These are phyloP conservation scores for Picochlorum sp. DNA, from an alignment of 139 green algal genomes.

Conservation along the genomic window DNA sequence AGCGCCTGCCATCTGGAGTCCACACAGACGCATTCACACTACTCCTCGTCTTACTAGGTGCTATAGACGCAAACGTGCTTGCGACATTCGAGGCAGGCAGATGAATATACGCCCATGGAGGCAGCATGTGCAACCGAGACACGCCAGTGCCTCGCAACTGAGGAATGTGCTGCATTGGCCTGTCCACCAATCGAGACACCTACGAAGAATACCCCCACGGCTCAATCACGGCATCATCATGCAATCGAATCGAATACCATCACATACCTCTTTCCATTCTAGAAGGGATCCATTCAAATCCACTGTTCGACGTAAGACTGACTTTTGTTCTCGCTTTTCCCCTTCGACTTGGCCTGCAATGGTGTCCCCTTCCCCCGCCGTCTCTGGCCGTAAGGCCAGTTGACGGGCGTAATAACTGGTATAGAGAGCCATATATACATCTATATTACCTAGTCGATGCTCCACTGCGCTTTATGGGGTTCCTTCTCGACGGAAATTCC, in stretches of 20 bases:
- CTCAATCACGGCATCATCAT: neutral
- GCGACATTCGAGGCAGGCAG: conserved; percentile 56
- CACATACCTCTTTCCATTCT: conserved; percentile 22
- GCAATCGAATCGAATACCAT: neutral
- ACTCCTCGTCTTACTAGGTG: conserved; percentile 63
- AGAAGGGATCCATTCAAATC: conserved; percentile 32
- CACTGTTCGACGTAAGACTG: conserved; percentile 36
- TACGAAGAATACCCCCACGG: neutral
- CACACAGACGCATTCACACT: conserved; percentile 65
- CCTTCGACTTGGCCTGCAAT: conserved; percentile 24
- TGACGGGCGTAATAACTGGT: conserved; percentile 30
- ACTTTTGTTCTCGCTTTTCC: conserved; percentile 28
- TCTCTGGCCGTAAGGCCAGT: conserved; percentile 24
- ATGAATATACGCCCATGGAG: conserved; percentile 55
- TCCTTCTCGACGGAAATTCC: no score
- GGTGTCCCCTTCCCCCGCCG: neutral
- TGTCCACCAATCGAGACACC: neutral
- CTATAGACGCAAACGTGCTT: conserved; percentile 73
- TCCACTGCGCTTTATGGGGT: no score
- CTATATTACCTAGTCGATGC: no score
- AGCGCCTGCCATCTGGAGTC: conserved; percentile 80
- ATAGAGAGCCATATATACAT: conserved; percentile 1
- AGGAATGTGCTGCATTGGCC: neutral
- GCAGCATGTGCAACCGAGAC: conserved; percentile 42
- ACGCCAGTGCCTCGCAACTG: conserved; percentile 28